phyloP scores from a whole-genome alignment of 2,329 filamentous ascomycete species.

The Cadophora sp. region DNA sequence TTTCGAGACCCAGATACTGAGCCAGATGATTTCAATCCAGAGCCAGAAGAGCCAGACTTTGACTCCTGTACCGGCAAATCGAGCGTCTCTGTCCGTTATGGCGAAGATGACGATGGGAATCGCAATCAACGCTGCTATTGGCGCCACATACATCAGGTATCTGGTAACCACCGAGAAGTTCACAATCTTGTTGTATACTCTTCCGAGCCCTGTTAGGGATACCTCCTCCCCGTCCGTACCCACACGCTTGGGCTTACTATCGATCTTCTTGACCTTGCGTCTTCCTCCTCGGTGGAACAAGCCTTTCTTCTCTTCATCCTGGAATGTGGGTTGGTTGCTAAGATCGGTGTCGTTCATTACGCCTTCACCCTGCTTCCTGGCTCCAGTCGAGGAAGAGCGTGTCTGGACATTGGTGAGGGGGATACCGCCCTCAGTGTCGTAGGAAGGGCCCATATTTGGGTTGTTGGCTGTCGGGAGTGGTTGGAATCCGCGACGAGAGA shows the following conservation, averaged over 20 bases:
- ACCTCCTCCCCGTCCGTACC: conserved; percentile 58
- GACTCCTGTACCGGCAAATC: conserved; percentile 47
- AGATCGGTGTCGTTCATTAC: conserved; percentile 28
- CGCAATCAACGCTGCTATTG: conserved; percentile 66
- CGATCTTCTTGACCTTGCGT: conserved; percentile 52
- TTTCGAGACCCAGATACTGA: conserved; percentile 71
- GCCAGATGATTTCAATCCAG: conserved; percentile 74
- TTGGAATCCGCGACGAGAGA: conserved; percentile 40
- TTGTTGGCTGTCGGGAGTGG: conserved; percentile 31
- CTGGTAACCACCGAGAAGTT: conserved; percentile 68
- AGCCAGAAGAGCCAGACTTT: conserved; percentile 67
- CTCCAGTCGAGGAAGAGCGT: conserved; percentile 61
- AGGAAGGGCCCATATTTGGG: conserved; percentile 23
- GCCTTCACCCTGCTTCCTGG: conserved; percentile 54
- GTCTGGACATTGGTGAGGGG: conserved; percentile 63
- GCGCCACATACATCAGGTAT: conserved; percentile 72
- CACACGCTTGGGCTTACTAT: conserved; percentile 49
- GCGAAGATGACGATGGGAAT: conserved; percentile 62
- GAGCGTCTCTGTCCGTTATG: conserved; percentile 35
- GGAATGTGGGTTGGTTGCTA: conserved; percentile 27
- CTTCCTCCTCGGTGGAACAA: conserved; percentile 48
- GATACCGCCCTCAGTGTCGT: conserved; percentile 50
- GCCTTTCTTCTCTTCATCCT: conserved; percentile 40
- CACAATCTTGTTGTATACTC: conserved; percentile 68
- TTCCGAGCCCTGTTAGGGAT: conserved; percentile 69